Percentiles rank a stretch among this genome's conserved stretches.
Evolutionary conservation across 495 filamentous ascomycete species (phyloP).

Genomic region (Aspergillus leporis): DNA sequence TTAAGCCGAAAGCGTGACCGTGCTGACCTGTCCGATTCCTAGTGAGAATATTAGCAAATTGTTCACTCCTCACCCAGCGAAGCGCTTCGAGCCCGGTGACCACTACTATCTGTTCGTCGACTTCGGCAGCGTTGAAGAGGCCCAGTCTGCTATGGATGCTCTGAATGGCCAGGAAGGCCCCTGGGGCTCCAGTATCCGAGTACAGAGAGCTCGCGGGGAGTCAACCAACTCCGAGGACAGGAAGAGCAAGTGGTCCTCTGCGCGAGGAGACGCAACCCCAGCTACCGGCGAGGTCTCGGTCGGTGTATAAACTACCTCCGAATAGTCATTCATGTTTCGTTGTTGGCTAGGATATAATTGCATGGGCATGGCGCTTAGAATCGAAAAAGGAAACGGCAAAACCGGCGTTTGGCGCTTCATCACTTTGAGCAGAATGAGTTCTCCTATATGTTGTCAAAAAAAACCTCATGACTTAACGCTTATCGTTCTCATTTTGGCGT

Average conservation of each 20-base stretch:
- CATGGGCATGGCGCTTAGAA: not conserved
- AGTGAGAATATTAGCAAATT: constrained; percentile 63
- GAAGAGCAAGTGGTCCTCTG: constrained; percentile 19
- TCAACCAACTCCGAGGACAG: constrained; percentile 30
- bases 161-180: constrained; percentile 43
- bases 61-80: constrained; percentile 56
- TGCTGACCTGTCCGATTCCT: constrained; percentile 11
- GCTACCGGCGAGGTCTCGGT: constrained; percentile 16
- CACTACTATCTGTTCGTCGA: constrained; percentile 72
- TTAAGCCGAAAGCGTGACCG: not conserved
- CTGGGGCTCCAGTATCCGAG: constrained; percentile 48
- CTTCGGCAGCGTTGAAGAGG: constrained; percentile 56
- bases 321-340: not conserved
- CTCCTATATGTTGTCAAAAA: not conserved
- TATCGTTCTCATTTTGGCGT: not conserved
- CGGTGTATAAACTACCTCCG: constrained; percentile 13
- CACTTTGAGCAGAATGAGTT: not conserved
- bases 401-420: constrained; percentile 2
- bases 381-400: constrained; percentile 3
- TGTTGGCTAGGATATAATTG: constrained; percentile 4
- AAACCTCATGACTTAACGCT: not conserved
- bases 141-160: constrained; percentile 47
- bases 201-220: constrained; percentile 42
- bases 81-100: constrained; percentile 52
- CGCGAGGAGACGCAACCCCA: constrained; percentile 13